These are phyloP conservation scores for Aegilops umbellulata DNA, from an alignment of 176 grass and related monocot genomes.

Conservation along the genomic window DNA sequence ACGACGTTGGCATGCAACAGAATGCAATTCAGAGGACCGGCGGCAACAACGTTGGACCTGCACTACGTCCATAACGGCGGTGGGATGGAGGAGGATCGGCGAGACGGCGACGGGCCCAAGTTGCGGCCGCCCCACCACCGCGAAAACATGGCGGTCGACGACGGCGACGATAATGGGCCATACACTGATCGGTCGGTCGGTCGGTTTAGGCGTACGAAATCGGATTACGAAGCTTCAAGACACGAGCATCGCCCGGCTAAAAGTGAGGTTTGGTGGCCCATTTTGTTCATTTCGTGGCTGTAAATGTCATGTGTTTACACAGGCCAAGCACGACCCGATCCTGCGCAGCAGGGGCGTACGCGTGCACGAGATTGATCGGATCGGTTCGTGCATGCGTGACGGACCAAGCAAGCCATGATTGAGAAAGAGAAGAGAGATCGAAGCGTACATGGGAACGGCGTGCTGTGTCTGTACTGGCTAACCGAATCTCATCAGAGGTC, in stretches of 20 bases:
- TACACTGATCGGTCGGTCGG: neutral
- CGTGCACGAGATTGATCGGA: neutral
- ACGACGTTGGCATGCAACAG: neutral
- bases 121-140: constrained; percentile 35
- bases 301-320: neutral
- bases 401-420: constrained; percentile 9
- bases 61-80: neutral
- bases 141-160: neutral
- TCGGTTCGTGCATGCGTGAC: constrained; percentile 3
- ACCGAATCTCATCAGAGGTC: neutral
- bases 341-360: neutral
- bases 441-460: neutral
- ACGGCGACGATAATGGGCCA: neutral
- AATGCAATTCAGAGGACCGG: neutral
- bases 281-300: neutral
- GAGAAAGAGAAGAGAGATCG: neutral
- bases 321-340: neutral
- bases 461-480: neutral
- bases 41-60: neutral
- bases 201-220: neutral
- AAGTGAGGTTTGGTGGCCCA: constrained; percentile 27
- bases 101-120: constrained; percentile 1
- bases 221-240: constrained; percentile 44
- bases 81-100: neutral
- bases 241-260: constrained; percentile 18